Evolutionary conservation across 164 flowering plant genomes (phyloP).

Genomic region (Akebia trifoliata): DNA sequence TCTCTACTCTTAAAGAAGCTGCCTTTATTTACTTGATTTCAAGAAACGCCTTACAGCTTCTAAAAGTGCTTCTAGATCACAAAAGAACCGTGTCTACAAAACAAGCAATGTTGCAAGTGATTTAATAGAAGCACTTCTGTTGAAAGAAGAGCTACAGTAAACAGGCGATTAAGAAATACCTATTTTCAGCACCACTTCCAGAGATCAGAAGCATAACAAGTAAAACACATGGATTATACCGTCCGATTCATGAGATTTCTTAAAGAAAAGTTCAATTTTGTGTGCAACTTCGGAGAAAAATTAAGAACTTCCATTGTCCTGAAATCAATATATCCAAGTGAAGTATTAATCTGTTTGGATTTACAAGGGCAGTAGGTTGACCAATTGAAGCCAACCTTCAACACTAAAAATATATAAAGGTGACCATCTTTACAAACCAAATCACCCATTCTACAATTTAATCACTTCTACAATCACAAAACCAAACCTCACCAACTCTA

Average conservation of each 20-base stretch:
- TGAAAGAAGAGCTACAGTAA: no score
- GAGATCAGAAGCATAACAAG: no score
- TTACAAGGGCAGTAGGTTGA: not conserved
- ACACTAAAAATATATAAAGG: not conserved
- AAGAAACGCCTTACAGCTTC: no score
- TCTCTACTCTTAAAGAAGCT: no score
- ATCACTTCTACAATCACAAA: not conserved
- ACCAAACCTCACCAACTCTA: not conserved
- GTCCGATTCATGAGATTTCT: not conserved
- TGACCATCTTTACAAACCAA: not conserved
- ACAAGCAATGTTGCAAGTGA: no score
- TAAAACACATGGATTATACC: no score
- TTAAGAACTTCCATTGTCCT: not conserved
- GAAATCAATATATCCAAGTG: not conserved
- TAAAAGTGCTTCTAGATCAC: no score
- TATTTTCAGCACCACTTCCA: no score
- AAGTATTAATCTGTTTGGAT: not conserved
- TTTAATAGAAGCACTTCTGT: no score
- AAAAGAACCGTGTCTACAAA: no score
- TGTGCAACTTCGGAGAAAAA: not conserved
- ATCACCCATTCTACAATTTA: not conserved
- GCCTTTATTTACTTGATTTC: no score
- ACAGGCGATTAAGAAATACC: no score
- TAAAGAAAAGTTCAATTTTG: not conserved
- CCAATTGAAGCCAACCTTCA: not conserved